Percentiles rank a stretch among this genome's conserved stretches.
These are phyloP conservation scores for Chaetomium tenue DNA, from an alignment of 495 filamentous ascomycete genomes.

Conservation along the genomic window DNA sequence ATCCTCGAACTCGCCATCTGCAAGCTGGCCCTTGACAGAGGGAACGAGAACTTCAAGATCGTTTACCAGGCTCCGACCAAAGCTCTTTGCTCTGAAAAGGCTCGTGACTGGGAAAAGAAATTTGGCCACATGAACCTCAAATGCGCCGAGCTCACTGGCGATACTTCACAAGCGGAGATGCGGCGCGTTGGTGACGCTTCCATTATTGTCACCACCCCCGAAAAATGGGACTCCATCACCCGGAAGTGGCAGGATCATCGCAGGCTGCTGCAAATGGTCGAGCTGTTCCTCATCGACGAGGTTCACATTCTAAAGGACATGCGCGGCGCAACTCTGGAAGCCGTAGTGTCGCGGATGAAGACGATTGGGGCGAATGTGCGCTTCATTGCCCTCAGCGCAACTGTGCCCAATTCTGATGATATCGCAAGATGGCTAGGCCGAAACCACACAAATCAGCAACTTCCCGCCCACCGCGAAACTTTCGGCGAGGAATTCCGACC, in stretches of 20 bases:
- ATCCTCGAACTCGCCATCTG: constrained; percentile 92
- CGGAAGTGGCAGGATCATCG: constrained; percentile 91
- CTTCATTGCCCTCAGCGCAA: constrained; percentile 90
- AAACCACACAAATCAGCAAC: constrained; percentile 60
- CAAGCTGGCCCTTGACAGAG: constrained; percentile 61
- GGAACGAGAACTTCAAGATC: constrained; percentile 77
- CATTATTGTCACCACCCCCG: constrained; percentile 94
- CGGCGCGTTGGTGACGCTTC: constrained; percentile 73
- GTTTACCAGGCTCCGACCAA: constrained; percentile 96
- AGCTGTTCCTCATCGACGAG: constrained; percentile 92
- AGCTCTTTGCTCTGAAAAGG: constrained; percentile 80
- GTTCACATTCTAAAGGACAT: constrained; percentile 91
- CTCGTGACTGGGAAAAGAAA: constrained; percentile 80
- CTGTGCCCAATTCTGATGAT: constrained; percentile 87
- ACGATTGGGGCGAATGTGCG: constrained; percentile 81
- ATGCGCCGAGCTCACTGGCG: constrained; percentile 88
- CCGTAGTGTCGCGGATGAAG: constrained; percentile 97
- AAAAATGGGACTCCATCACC: constrained; percentile 99
- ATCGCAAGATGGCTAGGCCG: constrained; percentile 91
- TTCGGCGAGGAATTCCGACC: constrained; percentile 93
- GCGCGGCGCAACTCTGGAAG: constrained; percentile 87
- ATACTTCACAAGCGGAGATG: constrained; percentile 76
- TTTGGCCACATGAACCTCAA: constrained; percentile 71
- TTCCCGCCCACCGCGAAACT: constrained; percentile 69
- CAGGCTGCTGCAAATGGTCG: constrained; percentile 78